These are phyloP conservation scores for Dothideomycetes sp. DNA, from an alignment of 2,329 filamentous ascomycete species.

Conservation along the genomic window DNA sequence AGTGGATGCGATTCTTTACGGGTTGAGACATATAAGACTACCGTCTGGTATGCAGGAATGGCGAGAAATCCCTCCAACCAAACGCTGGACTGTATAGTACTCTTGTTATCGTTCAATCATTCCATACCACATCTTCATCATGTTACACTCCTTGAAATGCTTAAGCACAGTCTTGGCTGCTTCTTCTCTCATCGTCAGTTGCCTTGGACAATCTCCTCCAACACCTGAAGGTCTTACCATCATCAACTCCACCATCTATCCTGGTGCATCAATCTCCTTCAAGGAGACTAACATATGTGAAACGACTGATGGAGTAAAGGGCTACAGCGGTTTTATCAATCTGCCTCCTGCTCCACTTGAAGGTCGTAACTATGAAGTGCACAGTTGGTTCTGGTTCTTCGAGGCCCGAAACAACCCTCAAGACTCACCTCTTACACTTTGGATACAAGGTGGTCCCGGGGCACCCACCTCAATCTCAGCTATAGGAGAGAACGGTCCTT, in stretches of 20 bases:
- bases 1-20: no score
- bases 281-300: conserved; percentile 31
- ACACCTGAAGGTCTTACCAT: neutral
- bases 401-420: conserved; percentile 41
- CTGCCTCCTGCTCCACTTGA: conserved; percentile 13
- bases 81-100: no score
- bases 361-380: conserved; percentile 23
- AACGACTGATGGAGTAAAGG: conserved; percentile 40
- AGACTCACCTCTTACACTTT: conserved; percentile 47
- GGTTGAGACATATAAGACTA: no score
- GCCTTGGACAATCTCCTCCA: neutral
- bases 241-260: neutral
- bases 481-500: conserved; percentile 49
- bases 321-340: conserved; percentile 29
- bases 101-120: no score
- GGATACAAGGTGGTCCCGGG: conserved; percentile 57
- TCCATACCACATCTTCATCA: no score
- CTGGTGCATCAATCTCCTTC: neutral
- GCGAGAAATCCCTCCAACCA: no score
- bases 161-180: neutral
- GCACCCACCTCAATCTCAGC: conserved; percentile 54
- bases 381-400: conserved; percentile 46
- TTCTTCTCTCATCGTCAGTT: neutral
- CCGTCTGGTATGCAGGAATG: no score
- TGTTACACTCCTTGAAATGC: no score